Percentiles rank a stretch among this genome's conserved stretches.
Conservation (phyloP, 2,329 filamentous ascomycete species). For the Botryotinia calthae region DNA sequence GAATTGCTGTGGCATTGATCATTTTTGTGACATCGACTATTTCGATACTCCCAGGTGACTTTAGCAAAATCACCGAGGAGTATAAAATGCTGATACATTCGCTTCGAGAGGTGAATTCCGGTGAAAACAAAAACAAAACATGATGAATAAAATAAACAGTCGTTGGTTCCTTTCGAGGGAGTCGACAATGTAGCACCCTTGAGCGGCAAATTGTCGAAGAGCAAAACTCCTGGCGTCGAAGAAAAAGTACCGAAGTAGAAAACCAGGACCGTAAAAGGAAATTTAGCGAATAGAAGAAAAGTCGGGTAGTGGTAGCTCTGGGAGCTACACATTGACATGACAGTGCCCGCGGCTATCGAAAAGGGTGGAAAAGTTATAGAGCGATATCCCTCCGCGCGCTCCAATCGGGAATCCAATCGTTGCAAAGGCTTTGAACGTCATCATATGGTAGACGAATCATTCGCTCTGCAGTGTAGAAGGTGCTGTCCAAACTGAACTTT, state of each 20-base stretch:
- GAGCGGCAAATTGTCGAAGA: neutral
- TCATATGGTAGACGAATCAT: neutral
- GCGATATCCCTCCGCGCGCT: slow-evolving; percentile 10
- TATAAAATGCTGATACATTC: neutral
- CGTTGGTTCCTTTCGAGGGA: neutral
- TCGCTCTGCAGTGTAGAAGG: neutral
- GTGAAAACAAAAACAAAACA: neutral
- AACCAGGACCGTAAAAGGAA: neutral
- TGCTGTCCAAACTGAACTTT: too few species aligned
- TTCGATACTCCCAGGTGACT: neutral
- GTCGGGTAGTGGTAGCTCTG: neutral
- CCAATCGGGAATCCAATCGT: neutral
- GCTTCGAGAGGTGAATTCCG: neutral
- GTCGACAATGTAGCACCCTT: neutral
- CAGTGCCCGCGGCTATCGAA: neutral
- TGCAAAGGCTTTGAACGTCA: neutral
- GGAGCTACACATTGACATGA: neutral
- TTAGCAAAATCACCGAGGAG: neutral
- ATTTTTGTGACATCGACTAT: neutral
- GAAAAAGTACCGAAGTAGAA: neutral
- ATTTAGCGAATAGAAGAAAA: neutral
- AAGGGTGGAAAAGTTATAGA: neutral
- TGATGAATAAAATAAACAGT: neutral
- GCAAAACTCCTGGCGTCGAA: neutral
- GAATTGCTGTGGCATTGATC: neutral